phyloP scores from a whole-genome alignment of 441 rosid species.

The Gossypium lobatum region DNA sequence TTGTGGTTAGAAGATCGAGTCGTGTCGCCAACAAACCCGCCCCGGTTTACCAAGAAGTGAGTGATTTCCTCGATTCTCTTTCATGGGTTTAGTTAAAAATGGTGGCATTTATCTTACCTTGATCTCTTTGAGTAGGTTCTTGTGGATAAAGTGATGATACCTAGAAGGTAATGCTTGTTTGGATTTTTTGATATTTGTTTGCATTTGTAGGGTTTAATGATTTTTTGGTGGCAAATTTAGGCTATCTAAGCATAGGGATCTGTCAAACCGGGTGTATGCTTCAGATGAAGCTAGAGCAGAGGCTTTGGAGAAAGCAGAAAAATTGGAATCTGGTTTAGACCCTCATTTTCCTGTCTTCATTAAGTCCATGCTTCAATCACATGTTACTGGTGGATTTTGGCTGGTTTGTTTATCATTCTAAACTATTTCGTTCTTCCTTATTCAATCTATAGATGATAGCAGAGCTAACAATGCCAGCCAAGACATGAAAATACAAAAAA shows the following conservation, averaged over 20 bases:
- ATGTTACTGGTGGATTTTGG: slow-evolving; percentile 76
- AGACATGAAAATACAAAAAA: not conserved
- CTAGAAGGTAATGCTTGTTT: slow-evolving; percentile 36
- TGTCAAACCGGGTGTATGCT: slow-evolving; percentile 46
- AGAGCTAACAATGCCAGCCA: not conserved
- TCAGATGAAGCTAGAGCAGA: slow-evolving; percentile 48
- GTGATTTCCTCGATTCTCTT: not conserved
- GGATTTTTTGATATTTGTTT: not conserved
- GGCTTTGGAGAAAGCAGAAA: slow-evolving; percentile 53
- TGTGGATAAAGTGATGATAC: slow-evolving; percentile 27
- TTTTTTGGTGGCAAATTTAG: slow-evolving; percentile 20
- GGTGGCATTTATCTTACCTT: not conserved
- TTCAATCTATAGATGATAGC: not conserved
- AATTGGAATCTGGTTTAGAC: slow-evolving; percentile 37
- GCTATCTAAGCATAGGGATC: slow-evolving; percentile 36
- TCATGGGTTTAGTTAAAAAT: not conserved
- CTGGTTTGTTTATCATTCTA: slow-evolving; percentile 37
- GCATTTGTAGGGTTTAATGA: not conserved
- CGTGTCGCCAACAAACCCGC: slow-evolving; percentile 44
- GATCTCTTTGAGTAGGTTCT: slow-evolving; percentile 22
- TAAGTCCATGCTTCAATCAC: slow-evolving; percentile 66
- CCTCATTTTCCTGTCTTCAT: slow-evolving; percentile 38
- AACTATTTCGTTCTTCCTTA: not conserved
- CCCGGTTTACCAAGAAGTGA: slow-evolving; percentile 49
- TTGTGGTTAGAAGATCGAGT: slow-evolving; percentile 46